Base-by-base conservation (phyloP, 2,329 filamentous ascomycete species). In the Alternaria sp. region DNA sequence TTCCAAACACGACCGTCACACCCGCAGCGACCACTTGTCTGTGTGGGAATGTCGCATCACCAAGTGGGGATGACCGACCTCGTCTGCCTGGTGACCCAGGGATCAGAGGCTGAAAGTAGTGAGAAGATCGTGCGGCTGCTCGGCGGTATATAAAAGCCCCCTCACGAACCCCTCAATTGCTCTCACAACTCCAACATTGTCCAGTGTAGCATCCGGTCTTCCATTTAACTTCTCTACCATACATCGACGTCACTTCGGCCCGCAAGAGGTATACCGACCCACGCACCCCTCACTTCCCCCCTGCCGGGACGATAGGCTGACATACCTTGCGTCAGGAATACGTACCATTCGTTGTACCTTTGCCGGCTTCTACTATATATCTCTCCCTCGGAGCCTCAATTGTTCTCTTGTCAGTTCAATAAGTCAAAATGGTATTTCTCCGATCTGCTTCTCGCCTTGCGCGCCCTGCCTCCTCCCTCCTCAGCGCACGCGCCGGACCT, bases 381-480 rank as follows among this genome's bases (percentile, higher is more conserved):
- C 58, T 58, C 63, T 63, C 33, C 63, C 60, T 54, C 60, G 53
- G 61, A 70, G 63, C 67, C 60, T 62, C 58, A 66, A 67, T 62
- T 70, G 55, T 67, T 37, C 56, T 63, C 58, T 59, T 50, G 12
- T 67, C 66, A 65, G 59, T 66, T 63, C 59, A 63, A 66, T 64
- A 68, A 69, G 64, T 80, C 79, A 88, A 78, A 73, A 85, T 85
- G 75, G 85, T 84, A 90, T 88, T 91, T 86, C 78, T 87, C 78
- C 86, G 87, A 79, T 87, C 87, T 76, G 82, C 87, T 77, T 82
- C 87, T 63, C 85, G 87, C 79, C 83, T 88, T 66, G 83, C 83
- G 72, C 86, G 86, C 69, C 86, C 86, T 73, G 82, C 85, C 72
- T 83, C 85, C 60, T 84, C 85, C 71, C 79, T 85, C 69, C 78